A percentile compares a stretch with the other conserved stretches of the same genome.
These are phyloP conservation scores for Vinca minor DNA, from an alignment of 257 asterid genomes.

Conservation along the genomic window DNA sequence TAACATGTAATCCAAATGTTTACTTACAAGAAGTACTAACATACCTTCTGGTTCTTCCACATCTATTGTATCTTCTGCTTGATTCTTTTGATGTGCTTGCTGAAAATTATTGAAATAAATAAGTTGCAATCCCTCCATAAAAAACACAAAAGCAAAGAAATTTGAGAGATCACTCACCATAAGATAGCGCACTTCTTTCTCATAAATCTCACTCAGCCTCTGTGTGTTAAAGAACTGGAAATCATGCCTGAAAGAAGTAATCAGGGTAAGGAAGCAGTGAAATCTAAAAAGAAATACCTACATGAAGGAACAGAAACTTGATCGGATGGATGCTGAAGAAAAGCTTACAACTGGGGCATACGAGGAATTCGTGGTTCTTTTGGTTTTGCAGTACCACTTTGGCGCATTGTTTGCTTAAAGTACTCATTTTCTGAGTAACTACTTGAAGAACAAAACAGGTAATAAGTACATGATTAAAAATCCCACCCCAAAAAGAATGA, in stretches of 20 bases:
- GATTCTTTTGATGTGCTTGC: constrained; percentile 81
- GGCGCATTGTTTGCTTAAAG: constrained; percentile 99
- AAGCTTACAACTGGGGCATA: constrained; percentile 92
- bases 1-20: background rate
- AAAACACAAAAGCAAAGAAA: constrained; percentile 8
- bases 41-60: constrained; percentile 92
- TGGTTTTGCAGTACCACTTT: constrained; percentile 86
- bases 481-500: too few relatives aligned
- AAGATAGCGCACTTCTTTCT: constrained; percentile 94
- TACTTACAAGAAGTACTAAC: constrained; percentile 7
- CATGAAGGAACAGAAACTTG: background rate
- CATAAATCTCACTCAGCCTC: constrained; percentile 92
- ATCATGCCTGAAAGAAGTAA: constrained; percentile 66
- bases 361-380: constrained; percentile 99
- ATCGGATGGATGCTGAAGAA: background rate
- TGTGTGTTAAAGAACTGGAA: constrained; percentile 98
- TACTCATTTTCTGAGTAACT: constrained; percentile 97
- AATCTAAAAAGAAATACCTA: background rate
- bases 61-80: constrained; percentile 79
- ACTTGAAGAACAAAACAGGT: constrained; percentile 3
- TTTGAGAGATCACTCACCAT: constrained; percentile 55
- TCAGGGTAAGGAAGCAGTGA: constrained; percentile 15
- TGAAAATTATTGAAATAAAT: constrained; percentile 20
- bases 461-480: constrained; percentile 10
- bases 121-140: background rate